Evolutionary conservation across 371 early-diverging fungal species (phyloP).

Genomic region (Gilbertella persicaria): DNA sequence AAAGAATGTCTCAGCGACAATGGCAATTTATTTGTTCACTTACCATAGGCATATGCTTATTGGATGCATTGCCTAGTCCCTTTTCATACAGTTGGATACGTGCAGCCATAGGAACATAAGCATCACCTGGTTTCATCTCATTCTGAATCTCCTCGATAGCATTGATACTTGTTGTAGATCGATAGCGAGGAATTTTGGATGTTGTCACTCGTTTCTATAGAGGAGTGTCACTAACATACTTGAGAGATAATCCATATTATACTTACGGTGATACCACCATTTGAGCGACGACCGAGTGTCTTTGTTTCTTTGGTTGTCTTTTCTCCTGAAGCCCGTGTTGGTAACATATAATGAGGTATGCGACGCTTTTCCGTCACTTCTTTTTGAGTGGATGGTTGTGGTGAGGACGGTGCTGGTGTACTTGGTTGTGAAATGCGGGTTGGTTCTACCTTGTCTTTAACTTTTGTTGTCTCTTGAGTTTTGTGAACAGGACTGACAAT

Average conservation of each 20-base stretch:
- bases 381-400: not conserved
- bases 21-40: not conserved
- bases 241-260: no score
- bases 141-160: slow-evolving; percentile 18
- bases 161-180: slow-evolving; percentile 19
- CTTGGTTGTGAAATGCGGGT: no score
- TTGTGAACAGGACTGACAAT: no score
- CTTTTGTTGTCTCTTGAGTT: not conserved
- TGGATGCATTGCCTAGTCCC: slow-evolving; percentile 20
- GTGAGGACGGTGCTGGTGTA: no score
- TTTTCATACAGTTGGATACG: slow-evolving; percentile 31
- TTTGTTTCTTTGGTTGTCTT: not conserved
- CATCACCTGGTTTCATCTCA: slow-evolving; percentile 19
- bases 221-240: not conserved
- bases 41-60: slow-evolving; percentile 12
- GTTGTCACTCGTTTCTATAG: slow-evolving; percentile 22
- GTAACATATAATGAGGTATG: slow-evolving; percentile 27
- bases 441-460: no score
- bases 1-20: not conserved
- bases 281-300: slow-evolving; percentile 2
- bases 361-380: not conserved
- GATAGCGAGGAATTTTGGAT: slow-evolving; percentile 20
- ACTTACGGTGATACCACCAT: slow-evolving; percentile 16
- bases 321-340: slow-evolving; percentile 12
- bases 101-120: slow-evolving; percentile 24